Evolutionary conservation across 306 rosid genomes (phyloP).

Genomic region (Hippophae tibetana): DNA sequence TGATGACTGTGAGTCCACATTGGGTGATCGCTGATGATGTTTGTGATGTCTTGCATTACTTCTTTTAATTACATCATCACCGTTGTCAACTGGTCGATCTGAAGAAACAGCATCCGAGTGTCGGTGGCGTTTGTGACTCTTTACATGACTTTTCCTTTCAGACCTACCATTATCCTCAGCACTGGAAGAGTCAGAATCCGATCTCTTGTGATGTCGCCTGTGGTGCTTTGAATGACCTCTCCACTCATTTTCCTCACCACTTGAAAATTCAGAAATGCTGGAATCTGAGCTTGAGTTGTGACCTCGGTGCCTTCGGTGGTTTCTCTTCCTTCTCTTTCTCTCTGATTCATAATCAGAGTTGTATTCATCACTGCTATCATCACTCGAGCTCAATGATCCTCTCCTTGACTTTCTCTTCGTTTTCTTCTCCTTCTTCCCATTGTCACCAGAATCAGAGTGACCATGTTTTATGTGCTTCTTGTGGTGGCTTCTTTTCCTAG

Average conservation of each 20-base stretch:
- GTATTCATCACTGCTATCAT: conserved; percentile 39
- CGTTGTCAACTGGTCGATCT: conserved; percentile 31
- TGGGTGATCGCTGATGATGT: conserved; percentile 33
- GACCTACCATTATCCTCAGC: conserved; percentile 23
- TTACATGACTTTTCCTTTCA: conserved; percentile 32
- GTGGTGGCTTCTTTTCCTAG: conserved; percentile 40
- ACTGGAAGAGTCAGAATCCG: conserved; percentile 25
- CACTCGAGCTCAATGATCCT: conserved; percentile 34
- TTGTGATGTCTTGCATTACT: conserved; percentile 36
- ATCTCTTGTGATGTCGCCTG: conserved; percentile 17
- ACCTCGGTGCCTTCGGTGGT: conserved; percentile 35
- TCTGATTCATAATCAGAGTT: conserved; percentile 42
- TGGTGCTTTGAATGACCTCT: conserved; percentile 26
- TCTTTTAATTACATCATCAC: conserved; percentile 26
- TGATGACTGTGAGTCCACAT: conserved; percentile 34
- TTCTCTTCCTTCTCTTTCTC: conserved; percentile 54
- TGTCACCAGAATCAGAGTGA: conserved; percentile 46
- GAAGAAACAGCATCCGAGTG: conserved; percentile 29
- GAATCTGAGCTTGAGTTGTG: conserved; percentile 39
- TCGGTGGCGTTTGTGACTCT: conserved; percentile 39
- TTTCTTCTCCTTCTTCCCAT: conserved; percentile 48
- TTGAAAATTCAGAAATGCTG: conserved; percentile 35
- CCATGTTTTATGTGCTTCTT: conserved; percentile 60
- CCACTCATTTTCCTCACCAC: conserved; percentile 35
- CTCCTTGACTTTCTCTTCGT: conserved; percentile 46